These are phyloP conservation scores for Venturia effusa DNA, from an alignment of 2,329 filamentous ascomycete genomes.

Conservation along the genomic window DNA sequence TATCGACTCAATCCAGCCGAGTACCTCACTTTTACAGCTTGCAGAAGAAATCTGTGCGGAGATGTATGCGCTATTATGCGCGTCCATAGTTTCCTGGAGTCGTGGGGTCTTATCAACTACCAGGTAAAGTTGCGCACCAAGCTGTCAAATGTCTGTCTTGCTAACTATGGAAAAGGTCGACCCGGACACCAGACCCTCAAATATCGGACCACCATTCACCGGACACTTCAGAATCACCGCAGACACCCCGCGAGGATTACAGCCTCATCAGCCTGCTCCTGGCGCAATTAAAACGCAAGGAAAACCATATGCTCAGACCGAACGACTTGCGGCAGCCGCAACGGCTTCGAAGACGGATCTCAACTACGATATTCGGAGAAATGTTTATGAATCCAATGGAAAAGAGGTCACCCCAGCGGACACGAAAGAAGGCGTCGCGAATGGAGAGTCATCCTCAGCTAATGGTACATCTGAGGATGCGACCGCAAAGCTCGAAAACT, in stretches of 20 bases:
- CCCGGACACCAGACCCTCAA: slow-evolving; percentile 86
- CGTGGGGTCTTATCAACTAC: slow-evolving; percentile 98
- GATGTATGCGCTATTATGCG: slow-evolving; percentile 99
- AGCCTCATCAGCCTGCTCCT: slow-evolving; percentile 86
- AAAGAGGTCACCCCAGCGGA: slow-evolving; percentile 69
- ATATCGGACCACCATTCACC: slow-evolving; percentile 91
- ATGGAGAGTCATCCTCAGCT: slow-evolving; percentile 51
- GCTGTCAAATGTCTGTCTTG: not conserved
- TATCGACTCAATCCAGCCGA: slow-evolving; percentile 93
- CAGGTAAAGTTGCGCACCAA: slow-evolving; percentile 51
- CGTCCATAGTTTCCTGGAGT: slow-evolving; percentile 93
- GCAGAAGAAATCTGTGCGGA: slow-evolving; percentile 84
- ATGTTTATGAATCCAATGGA: slow-evolving; percentile 87
- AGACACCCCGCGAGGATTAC: slow-evolving; percentile 87
- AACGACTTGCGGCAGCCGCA: slow-evolving; percentile 55
- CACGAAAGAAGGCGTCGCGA: slow-evolving; percentile 41
- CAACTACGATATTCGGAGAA: slow-evolving; percentile 86
- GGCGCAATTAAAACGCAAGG: slow-evolving; percentile 53
- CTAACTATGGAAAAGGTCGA: slow-evolving; percentile 57
- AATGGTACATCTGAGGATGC: slow-evolving; percentile 56
- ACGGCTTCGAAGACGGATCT: slow-evolving; percentile 65
- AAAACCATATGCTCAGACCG: slow-evolving; percentile 56
- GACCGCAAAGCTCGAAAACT: slow-evolving; percentile 51
- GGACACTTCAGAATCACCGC: slow-evolving; percentile 95
- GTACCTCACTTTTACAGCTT: slow-evolving; percentile 94